A percentile compares a stretch with the other conserved stretches of the same genome.
These are phyloP conservation scores for Septoria linicola DNA, from an alignment of 2,329 filamentous ascomycete species.

Conservation along the genomic window DNA sequence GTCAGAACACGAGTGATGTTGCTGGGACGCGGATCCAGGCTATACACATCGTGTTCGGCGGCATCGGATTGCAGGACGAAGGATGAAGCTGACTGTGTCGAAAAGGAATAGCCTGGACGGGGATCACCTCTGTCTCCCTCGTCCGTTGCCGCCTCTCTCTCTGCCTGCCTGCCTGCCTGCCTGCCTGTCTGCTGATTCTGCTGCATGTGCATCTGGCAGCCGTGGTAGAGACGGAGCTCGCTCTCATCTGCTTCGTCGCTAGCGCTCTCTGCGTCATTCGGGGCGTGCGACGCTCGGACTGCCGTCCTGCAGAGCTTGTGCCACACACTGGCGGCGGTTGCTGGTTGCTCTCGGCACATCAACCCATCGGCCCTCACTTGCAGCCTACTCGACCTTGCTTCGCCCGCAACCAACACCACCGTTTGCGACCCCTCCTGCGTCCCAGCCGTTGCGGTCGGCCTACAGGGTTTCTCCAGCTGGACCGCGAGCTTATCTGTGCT, in stretches of 20 bases:
- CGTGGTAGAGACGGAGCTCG: too few species aligned
- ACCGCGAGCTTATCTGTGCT: conserved; percentile 22
- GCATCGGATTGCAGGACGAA: conserved; percentile 7
- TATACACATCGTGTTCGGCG: too few species aligned
- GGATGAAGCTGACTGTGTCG: conserved; percentile 17
- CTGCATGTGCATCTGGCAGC: too few species aligned
- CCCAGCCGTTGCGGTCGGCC: conserved; percentile 14
- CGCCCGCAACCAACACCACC: conserved; percentile 13
- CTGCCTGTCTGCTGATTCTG: too few species aligned
- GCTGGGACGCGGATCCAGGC: too few species aligned
- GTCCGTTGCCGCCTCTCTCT: too few species aligned
- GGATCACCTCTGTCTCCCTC: too few species aligned
- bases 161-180: too few species aligned
- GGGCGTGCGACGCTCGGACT: background rate
- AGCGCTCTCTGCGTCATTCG: conserved; percentile 11
- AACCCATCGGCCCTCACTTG: conserved; percentile 12
- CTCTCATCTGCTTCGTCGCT: too few species aligned
- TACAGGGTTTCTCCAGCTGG: conserved; percentile 24
- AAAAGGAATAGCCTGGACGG: background rate
- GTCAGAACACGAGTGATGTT: background rate
- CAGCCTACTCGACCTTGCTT: conserved; percentile 13
- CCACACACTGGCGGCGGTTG: background rate
- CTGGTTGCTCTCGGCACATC: conserved; percentile 4
- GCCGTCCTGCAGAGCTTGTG: conserved; percentile 6
- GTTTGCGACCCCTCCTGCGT: conserved; percentile 16